Conservation (phyloP, 129 eudicot species). For the Flaveria sonorensis region DNA sequence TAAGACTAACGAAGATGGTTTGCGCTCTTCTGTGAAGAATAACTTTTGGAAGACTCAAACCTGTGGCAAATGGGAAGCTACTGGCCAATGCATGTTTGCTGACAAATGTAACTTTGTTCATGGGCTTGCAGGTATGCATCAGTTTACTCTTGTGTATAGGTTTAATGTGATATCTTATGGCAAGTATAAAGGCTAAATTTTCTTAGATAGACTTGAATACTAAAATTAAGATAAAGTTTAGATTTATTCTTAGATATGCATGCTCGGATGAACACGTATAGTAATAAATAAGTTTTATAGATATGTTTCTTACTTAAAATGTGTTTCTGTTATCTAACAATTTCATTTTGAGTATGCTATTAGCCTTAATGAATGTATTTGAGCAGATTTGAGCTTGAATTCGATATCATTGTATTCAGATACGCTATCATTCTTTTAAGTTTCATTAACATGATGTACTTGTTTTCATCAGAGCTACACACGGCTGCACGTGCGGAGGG, state of each 20-base stretch:
- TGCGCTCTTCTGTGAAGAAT: too few species aligned
- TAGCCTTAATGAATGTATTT: background rate
- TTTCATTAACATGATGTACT: background rate
- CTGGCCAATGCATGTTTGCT: too few species aligned
- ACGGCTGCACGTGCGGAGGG: conserved; percentile 38
- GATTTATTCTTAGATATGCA: background rate
- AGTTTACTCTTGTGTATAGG: background rate
- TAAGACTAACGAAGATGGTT: background rate
- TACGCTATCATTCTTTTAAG: background rate
- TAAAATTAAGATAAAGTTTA: background rate
- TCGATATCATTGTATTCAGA: background rate
- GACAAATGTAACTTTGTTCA: too few species aligned
- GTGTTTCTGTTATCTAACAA: background rate
- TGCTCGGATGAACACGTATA: background rate
- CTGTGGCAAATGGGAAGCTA: too few species aligned
- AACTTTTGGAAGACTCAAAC: too few species aligned
- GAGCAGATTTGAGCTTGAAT: background rate
- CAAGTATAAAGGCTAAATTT: background rate
- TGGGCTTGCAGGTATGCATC: background rate
- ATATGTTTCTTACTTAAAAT: background rate
- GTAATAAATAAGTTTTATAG: background rate
- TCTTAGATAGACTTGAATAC: background rate
- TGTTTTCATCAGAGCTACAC: conserved; percentile 47
- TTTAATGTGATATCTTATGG: background rate
- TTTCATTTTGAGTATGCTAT: background rate